Percentiles rank a stretch among this genome's conserved stretches.
Evolutionary conservation across 2,329 filamentous ascomycete genomes (phyloP).

Genomic region (Rhinocladiella similis): DNA sequence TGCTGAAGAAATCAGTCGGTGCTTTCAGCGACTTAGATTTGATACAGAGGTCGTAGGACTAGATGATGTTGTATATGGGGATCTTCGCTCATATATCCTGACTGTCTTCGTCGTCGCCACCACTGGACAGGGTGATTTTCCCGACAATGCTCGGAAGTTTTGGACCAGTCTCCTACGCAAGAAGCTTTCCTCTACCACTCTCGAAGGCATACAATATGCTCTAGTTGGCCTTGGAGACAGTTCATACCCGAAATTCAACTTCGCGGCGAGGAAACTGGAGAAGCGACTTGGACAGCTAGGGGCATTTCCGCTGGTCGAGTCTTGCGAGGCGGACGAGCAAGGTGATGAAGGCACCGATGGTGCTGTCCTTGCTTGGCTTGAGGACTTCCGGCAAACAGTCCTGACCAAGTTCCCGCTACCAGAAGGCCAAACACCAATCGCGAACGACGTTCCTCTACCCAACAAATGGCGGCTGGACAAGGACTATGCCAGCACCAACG

Average conservation of each 20-base stretch:
- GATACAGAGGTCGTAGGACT: conserved; percentile 73
- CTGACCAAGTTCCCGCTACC: conserved; percentile 70
- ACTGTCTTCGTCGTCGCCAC: conserved; percentile 81
- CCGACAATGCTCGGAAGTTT: conserved; percentile 75
- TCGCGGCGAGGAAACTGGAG: conserved; percentile 83
- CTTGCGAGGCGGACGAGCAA: conserved; percentile 89
- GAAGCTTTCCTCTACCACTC: conserved; percentile 69
- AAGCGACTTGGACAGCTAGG: conserved; percentile 83
- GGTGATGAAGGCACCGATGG: conserved; percentile 89
- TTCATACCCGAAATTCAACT: conserved; percentile 95
- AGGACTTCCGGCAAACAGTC: conserved; percentile 66
- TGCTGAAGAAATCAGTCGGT: conserved; percentile 76
- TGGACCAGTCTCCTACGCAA: conserved; percentile 84
- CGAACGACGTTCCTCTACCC: conserved; percentile 21
- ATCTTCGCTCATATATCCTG: conserved; percentile 37
- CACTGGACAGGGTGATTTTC: conserved; percentile 91
- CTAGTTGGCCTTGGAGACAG: conserved; percentile 93
- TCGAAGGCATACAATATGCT: conserved; percentile 71
- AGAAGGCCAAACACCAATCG: conserved; percentile 48
- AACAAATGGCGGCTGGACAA: conserved; percentile 18
- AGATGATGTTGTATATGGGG: conserved; percentile 50
- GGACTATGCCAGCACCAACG: not conserved
- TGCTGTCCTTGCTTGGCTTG: conserved; percentile 75
- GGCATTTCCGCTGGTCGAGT: conserved; percentile 70
- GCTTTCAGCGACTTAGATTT: conserved; percentile 78